Percentiles rank a stretch among this genome's conserved stretches.
These are phyloP conservation scores for Skeletonema costatum DNA, from an alignment of 108 stramenopile species.

Conservation along the genomic window DNA sequence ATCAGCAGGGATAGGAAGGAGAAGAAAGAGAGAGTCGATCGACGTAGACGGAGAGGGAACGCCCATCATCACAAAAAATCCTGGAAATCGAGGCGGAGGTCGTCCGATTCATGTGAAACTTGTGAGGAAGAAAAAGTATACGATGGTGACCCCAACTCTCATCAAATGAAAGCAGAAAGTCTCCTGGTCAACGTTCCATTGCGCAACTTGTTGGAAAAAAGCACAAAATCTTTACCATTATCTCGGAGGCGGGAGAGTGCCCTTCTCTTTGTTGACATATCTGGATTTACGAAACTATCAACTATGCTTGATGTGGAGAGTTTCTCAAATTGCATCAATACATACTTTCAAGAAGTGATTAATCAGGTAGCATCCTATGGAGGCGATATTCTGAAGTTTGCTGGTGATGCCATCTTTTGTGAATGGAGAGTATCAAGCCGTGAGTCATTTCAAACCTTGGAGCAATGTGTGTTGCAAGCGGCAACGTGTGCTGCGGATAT, in stretches of 20 bases:
- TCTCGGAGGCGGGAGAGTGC: constrained; percentile 51
- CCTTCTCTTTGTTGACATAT: constrained; percentile 87
- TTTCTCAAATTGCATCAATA: constrained; percentile 75
- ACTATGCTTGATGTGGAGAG: constrained; percentile 70
- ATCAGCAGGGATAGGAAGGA: constrained; percentile 12
- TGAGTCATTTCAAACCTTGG: constrained; percentile 34
- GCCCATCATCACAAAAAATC: background rate
- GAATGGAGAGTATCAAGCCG: constrained; percentile 44
- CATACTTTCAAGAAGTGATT: constrained; percentile 79
- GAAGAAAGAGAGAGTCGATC: background rate
- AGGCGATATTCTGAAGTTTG: constrained; percentile 83
- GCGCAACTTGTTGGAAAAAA: background rate
- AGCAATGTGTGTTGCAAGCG: constrained; percentile 59
- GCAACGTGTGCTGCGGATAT: constrained; percentile 56
- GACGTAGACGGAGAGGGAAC: background rate
- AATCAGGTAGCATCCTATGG: constrained; percentile 58
- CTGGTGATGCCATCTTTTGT: constrained; percentile 57
- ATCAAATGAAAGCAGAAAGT: background rate
- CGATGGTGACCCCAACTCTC: background rate
- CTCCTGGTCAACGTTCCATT: background rate
- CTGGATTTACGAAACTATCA: constrained; percentile 85
- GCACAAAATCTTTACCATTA: constrained; percentile 31
- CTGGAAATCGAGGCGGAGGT: background rate
- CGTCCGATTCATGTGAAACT: background rate
- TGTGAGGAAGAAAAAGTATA: background rate